phyloP scores from a whole-genome alignment of 73 alveolate genomes.

The Paramecium sonneborni region DNA sequence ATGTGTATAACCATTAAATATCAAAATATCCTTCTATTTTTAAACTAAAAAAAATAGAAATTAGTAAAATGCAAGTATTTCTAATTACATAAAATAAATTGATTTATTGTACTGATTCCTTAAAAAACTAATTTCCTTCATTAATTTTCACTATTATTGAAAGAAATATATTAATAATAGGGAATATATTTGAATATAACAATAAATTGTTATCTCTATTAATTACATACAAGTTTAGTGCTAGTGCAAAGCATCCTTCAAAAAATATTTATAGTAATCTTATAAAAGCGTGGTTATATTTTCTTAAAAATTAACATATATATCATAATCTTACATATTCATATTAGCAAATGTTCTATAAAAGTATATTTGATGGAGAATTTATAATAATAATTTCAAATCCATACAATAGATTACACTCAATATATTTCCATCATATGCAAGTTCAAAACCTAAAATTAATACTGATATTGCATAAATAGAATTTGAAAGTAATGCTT shows the following conservation, averaged over 20 bases:
- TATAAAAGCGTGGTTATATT: background rate
- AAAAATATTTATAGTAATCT: background rate
- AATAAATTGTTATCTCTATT: background rate
- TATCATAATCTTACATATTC: background rate
- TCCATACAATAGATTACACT: background rate
- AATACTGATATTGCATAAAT: slow-evolving; percentile 2
- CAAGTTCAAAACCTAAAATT: background rate
- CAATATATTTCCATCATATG: background rate
- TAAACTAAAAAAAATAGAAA: background rate
- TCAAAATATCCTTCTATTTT: slow-evolving; percentile 5
- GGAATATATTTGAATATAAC: background rate
- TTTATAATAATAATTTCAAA: background rate
- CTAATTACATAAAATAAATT: background rate
- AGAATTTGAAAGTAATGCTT: background rate
- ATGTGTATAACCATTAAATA: background rate
- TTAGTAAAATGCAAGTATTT: background rate
- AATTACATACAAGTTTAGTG: background rate
- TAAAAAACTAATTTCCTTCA: background rate
- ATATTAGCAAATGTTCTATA: background rate
- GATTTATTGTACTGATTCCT: background rate
- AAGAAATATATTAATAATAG: background rate
- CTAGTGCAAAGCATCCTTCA: background rate
- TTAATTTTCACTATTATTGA: background rate
- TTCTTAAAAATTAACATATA: background rate
- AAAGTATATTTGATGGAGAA: background rate